A percentile compares a stretch with the other conserved stretches of the same genome.
Conservation (phyloP, 2,329 filamentous ascomycete genomes). For the Trichoderma sp. region DNA sequence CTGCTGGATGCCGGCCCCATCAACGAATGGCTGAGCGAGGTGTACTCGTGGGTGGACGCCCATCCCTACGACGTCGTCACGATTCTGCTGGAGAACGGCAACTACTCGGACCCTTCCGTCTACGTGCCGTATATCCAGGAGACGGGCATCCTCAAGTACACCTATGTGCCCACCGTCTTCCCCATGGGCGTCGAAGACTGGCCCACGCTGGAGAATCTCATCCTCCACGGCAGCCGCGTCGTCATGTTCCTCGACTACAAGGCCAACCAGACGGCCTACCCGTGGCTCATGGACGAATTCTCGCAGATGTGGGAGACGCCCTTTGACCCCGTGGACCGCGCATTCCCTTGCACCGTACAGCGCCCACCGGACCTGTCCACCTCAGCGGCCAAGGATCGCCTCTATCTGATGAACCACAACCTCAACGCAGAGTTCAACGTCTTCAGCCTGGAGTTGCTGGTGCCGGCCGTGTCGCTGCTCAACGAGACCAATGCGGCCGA, state of each 20-base stretch:
- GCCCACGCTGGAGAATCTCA: conserved; percentile 81
- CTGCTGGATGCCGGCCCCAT: conserved; percentile 81
- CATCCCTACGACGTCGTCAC: conserved; percentile 89
- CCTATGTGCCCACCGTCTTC: conserved; percentile 71
- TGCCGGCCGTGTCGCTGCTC: conserved; percentile 71
- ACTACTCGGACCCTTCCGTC: conserved; percentile 65
- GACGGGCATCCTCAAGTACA: conserved; percentile 72
- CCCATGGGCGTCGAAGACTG: conserved; percentile 76
- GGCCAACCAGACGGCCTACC: conserved; percentile 75
- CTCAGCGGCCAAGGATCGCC: conserved; percentile 59
- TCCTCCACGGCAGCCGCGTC: conserved; percentile 69
- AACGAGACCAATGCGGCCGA: conserved; percentile 72
- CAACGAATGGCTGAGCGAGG: conserved; percentile 69
- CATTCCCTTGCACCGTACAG: conserved; percentile 78
- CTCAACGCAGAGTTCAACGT: conserved; percentile 78
- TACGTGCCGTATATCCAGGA: conserved; percentile 71
- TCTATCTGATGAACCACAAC: conserved; percentile 91
- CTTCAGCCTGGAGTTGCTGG: conserved; percentile 64
- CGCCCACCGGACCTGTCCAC: conserved; percentile 69
- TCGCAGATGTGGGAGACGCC: conserved; percentile 88
- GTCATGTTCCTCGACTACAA: conserved; percentile 85
- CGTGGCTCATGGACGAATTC: conserved; percentile 88
- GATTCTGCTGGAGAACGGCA: conserved; percentile 82
- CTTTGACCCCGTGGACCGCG: conserved; percentile 68
- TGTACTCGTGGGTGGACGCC: conserved; percentile 71